Evolutionary conservation across 169 alveolate genomes (phyloP).

Genomic region (Eimeria necatrix): DNA sequence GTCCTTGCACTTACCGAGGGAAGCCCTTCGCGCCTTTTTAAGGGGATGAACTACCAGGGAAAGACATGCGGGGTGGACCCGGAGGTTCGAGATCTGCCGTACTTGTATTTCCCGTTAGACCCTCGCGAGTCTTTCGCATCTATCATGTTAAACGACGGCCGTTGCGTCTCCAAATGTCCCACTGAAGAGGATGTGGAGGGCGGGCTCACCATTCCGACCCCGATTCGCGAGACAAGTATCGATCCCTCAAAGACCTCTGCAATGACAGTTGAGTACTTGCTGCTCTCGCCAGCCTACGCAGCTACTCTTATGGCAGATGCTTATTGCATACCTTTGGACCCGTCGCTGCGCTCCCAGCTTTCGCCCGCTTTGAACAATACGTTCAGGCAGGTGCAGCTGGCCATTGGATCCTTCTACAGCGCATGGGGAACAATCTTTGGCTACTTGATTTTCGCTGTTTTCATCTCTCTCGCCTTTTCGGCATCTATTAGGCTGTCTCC

Average conservation of each 20-base stretch:
- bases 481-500: slow-evolving; percentile 65
- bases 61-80: slow-evolving; percentile 81
- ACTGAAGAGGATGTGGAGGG: slow-evolving; percentile 74
- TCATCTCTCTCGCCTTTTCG: slow-evolving; percentile 50
- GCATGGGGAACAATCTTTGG: slow-evolving; percentile 71
- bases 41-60: slow-evolving; percentile 81
- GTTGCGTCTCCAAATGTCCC: slow-evolving; percentile 79
- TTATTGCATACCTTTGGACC: slow-evolving; percentile 80
- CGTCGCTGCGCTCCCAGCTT: slow-evolving; percentile 71
- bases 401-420: slow-evolving; percentile 73
- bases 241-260: slow-evolving; percentile 45
- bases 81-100: slow-evolving; percentile 72
- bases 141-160: slow-evolving; percentile 63
- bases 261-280: slow-evolving; percentile 53
- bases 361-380: slow-evolving; percentile 24
- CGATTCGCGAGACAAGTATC: slow-evolving; percentile 67
- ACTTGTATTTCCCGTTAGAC: slow-evolving; percentile 76
- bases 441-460: slow-evolving; percentile 49
- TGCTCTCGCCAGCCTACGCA: slow-evolving; percentile 80
- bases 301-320: slow-evolving; percentile 78
- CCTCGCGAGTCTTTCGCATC: slow-evolving; percentile 79
- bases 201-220: slow-evolving; percentile 74
- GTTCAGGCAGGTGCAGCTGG: slow-evolving; percentile 77
- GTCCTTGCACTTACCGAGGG: slow-evolving; percentile 77
- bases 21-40: slow-evolving; percentile 74